These are phyloP conservation scores for Populus deltoides DNA, from an alignment of 345 rosid species.

Conservation along the genomic window DNA sequence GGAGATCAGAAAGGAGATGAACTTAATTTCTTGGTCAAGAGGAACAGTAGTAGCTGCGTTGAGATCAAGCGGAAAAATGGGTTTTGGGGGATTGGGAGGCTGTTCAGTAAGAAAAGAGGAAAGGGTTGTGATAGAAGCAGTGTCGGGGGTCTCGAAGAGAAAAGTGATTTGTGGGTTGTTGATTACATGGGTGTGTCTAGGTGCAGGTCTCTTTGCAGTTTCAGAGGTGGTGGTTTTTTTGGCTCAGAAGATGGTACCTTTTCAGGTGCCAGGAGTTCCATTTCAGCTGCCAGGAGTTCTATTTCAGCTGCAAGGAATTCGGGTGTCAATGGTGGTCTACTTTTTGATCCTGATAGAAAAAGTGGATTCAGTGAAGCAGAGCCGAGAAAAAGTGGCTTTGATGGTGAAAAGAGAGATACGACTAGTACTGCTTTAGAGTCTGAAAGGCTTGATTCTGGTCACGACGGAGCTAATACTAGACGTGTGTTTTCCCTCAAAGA, in stretches of 20 bases:
- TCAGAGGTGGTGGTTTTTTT: constrained; percentile 62
- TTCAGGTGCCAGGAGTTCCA: constrained; percentile 31
- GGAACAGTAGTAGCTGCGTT: constrained; percentile 83
- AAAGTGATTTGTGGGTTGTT: constrained; percentile 74
- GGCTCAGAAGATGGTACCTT: constrained; percentile 68
- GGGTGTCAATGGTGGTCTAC: constrained; percentile 60
- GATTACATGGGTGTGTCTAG: constrained; percentile 74
- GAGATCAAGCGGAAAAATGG: constrained; percentile 81
- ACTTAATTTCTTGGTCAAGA: constrained; percentile 50
- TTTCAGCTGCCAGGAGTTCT: constrained; percentile 47
- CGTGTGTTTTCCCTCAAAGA: constrained; percentile 72
- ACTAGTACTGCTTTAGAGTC: constrained; percentile 27
- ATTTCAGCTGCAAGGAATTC: constrained; percentile 84
- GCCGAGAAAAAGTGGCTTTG: constrained; percentile 52
- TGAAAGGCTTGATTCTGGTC: constrained; percentile 25
- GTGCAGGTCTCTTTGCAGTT: constrained; percentile 89
- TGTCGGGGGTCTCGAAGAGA: constrained; percentile 46
- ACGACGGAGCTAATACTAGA: constrained; percentile 31
- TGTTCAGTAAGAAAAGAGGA: constrained; percentile 63
- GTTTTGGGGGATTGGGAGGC: constrained; percentile 71
- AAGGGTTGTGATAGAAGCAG: constrained; percentile 36
- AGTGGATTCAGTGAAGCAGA: constrained; percentile 77
- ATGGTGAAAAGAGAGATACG: constrained; percentile 36
- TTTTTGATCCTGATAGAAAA: constrained; percentile 70
- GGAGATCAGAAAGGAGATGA: constrained; percentile 43